Evolutionary conservation across 2,329 filamentous ascomycete genomes (phyloP).

Genomic region (Mycogone perniciosa): DNA sequence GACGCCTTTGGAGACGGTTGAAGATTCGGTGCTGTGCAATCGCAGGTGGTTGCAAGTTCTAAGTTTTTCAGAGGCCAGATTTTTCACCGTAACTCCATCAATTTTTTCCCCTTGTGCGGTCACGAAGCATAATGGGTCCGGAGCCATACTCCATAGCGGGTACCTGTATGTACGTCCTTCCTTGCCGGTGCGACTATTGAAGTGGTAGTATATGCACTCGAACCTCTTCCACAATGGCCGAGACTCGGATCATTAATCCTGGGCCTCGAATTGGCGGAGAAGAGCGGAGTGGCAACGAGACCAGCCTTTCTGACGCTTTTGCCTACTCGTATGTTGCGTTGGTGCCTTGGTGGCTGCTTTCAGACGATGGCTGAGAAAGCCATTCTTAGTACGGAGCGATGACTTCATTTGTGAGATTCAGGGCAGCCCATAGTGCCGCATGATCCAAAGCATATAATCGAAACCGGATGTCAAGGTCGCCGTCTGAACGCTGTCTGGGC

Average conservation of each 20-base stretch:
- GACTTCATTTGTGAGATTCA: too few species aligned
- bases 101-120: constrained; percentile 1
- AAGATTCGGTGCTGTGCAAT: neutral
- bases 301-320: too few species aligned
- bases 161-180: constrained; percentile 7
- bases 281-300: neutral
- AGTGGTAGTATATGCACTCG: neutral
- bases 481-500: too few species aligned
- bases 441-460: too few species aligned
- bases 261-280: constrained; percentile 6
- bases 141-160: neutral
- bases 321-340: too few species aligned
- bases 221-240: constrained; percentile 7
- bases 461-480: too few species aligned
- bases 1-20: neutral
- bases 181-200: neutral
- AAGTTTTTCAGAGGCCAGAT: constrained; percentile 3
- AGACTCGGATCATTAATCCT: neutral
- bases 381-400: too few species aligned
- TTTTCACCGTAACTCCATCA: constrained; percentile 5
- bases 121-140: neutral
- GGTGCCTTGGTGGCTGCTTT: too few species aligned
- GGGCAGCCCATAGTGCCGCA: too few species aligned
- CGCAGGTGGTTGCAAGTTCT: constrained; percentile 9
- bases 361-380: too few species aligned